Evolutionary conservation across 352 stramenopile genomes (phyloP).

Genomic region (Aphanomyces invadans): DNA sequence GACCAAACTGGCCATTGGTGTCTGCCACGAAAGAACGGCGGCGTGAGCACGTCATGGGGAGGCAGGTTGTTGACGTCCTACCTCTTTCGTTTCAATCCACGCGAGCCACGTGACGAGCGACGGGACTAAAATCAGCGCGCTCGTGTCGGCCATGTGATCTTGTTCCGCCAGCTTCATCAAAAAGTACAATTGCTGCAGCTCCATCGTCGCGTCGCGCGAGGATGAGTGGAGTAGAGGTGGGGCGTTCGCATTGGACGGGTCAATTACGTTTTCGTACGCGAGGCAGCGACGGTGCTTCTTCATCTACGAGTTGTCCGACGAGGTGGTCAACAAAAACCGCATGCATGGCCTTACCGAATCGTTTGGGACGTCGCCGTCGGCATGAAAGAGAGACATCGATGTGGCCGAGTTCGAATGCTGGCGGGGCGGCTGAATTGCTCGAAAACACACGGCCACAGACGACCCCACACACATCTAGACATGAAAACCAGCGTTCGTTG

Average conservation of each 20-base stretch:
- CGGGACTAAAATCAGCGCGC: conserved; percentile 73
- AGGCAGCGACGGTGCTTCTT: background rate
- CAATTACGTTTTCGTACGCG: background rate
- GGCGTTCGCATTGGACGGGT: too few relatives aligned
- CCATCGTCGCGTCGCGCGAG: background rate
- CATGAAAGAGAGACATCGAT: background rate
- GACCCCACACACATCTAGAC: conserved; percentile 35
- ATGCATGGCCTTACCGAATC: background rate
- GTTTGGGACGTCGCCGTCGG: background rate
- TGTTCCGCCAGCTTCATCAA: conserved; percentile 83
- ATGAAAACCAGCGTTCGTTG: background rate
- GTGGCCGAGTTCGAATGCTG: background rate
- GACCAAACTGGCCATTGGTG: conserved; percentile 27
- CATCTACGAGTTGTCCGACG: too few relatives aligned
- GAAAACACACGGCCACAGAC: conserved; percentile 54
- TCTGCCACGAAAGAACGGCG: too few relatives aligned
- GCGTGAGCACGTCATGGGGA: conserved; percentile 44
- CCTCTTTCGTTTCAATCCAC: conserved; percentile 63
- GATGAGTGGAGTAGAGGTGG: too few relatives aligned
- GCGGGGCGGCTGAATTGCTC: conserved; percentile 32
- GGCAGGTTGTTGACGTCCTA: too few relatives aligned
- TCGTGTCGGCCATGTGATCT: conserved; percentile 85
- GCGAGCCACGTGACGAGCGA: conserved; percentile 67
- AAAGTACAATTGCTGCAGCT: conserved; percentile 71
- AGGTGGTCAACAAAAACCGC: too few relatives aligned